phyloP scores from a whole-genome alignment of 306 rosid species.

The Begonia peltatifolia region DNA sequence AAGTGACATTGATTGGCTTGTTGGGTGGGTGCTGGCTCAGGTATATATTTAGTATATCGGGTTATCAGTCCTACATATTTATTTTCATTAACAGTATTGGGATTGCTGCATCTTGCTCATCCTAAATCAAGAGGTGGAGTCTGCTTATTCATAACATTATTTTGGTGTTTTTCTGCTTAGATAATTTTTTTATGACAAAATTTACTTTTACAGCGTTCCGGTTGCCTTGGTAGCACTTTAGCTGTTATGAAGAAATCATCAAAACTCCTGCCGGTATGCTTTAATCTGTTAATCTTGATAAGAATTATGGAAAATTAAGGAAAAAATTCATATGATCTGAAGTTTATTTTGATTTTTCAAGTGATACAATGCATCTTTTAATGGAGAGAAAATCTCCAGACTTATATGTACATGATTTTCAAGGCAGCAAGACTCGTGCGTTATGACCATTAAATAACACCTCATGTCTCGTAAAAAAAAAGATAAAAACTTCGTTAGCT shows the following conservation, averaged over 20 bases:
- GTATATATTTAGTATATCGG: constrained; percentile 28
- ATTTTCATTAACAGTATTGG: not conserved
- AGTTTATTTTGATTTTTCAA: too few relatives aligned
- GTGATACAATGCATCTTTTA: too few relatives aligned
- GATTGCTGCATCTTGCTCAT: too few relatives aligned
- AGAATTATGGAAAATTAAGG: not conserved
- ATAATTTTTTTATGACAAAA: constrained; percentile 5
- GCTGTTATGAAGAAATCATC: constrained; percentile 98
- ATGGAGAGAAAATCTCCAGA: too few relatives aligned
- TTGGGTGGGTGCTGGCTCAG: constrained; percentile 90
- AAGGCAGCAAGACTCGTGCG: too few relatives aligned
- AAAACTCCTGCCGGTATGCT: constrained; percentile 69
- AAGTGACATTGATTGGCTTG: constrained; percentile 97
- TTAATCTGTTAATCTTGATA: constrained; percentile 3
- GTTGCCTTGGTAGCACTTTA: constrained; percentile 78
- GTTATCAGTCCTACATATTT: constrained; percentile 7
- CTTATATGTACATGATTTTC: too few relatives aligned
- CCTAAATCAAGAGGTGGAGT: too few relatives aligned
- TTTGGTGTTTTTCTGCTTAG: constrained; percentile 13
- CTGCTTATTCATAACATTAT: not conserved
- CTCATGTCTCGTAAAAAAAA: not conserved
- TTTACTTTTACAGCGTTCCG: constrained; percentile 53
- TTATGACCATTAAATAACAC: too few relatives aligned
- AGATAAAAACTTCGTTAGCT: not conserved
- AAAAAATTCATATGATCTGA: too few relatives aligned